Evolutionary conservation across 805 yeast genomes (phyloP), one percentile per base, ranked within the genome.

Genomic region (Candida qinlingensis): DNA sequence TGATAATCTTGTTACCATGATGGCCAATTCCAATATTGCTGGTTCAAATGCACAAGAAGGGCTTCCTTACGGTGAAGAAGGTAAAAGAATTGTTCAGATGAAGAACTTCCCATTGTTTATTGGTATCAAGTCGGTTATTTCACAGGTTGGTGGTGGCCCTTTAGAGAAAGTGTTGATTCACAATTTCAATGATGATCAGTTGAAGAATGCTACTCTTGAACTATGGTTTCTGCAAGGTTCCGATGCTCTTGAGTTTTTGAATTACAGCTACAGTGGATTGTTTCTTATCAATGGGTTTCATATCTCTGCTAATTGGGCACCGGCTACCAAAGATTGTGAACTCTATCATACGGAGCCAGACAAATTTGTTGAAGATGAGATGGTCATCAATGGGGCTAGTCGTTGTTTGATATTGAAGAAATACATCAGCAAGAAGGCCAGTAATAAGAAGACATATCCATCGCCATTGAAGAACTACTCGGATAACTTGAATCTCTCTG

Each of bases 71-170:
- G 19, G 19, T 19, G 42, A 46, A 10, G 46, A 44, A 28, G 58
- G 54, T 7, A 54, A 54, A 46, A 61, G 74, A 49, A 63, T 69
- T 3, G 50, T 79, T 11, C 60, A 68, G 13, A 48, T 77, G 4
- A 60, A 57, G n/a, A 67, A 71, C 19, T 60, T 79, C 28, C 75
- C 79, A 0, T 46, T 57, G 0, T 57, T 61, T 30, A 71, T 77
- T 7, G 80, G 84, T 7, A 53, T 81, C 7, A 69, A 69, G 26
- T 69, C 79, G 37, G 65, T 85, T 8, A 54, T 86, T 19, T 59
- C 79, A 1, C 85, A 79, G 46, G 67, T 84, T 0, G 69, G 73
- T 54, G 91, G 94, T 2, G 95, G 95, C 0, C 86, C 88, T 0
- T 63, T 86, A 44, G 87, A 83, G 52, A 73, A 71, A 44, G 56